Percentiles rank a stretch among this genome's conserved stretches.
Evolutionary conservation across 768 basidiomycete genomes (phyloP).

Genomic region (Trametes sanguinea): DNA sequence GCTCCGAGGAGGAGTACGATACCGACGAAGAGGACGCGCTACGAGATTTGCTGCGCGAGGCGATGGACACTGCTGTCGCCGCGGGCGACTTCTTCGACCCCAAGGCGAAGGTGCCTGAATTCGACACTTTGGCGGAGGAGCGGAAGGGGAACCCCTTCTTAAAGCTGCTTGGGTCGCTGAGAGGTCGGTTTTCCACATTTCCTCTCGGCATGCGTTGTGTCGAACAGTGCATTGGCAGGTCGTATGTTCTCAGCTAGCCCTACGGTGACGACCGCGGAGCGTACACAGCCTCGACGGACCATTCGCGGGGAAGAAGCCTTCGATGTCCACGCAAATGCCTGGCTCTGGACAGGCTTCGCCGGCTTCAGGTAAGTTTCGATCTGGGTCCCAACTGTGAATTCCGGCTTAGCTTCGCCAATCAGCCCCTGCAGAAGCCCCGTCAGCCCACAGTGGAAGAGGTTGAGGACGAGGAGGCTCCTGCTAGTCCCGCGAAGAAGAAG

Average conservation of each 20-base stretch:
- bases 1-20: constrained; percentile 53
- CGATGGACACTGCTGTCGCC: constrained; percentile 68
- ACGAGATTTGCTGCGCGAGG: constrained; percentile 62
- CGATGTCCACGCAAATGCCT: constrained; percentile 4
- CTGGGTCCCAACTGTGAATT: background rate
- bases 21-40: constrained; percentile 71
- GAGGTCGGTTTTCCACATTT: constrained; percentile 47
- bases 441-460: constrained; percentile 70
- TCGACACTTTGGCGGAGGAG: constrained; percentile 47
- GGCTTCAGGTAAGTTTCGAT: background rate
- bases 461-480: constrained; percentile 63
- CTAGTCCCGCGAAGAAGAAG: constrained; percentile 60
- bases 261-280: constrained; percentile 43
- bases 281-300: constrained; percentile 35
- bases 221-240: constrained; percentile 41
- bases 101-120: constrained; percentile 38
- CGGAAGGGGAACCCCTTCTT: constrained; percentile 76
- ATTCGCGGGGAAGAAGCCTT: constrained; percentile 19
- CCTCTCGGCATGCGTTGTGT: background rate
- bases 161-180: constrained; percentile 70
- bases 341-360: constrained; percentile 5
- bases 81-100: constrained; percentile 60
- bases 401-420: background rate
- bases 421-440: constrained; percentile 34
- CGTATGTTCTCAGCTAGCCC: constrained; percentile 60